Evolutionary conservation across 2,329 filamentous ascomycete genomes (phyloP), one percentile per base, ranked within the genome.

Genomic region (Claviceps maximensis): DNA sequence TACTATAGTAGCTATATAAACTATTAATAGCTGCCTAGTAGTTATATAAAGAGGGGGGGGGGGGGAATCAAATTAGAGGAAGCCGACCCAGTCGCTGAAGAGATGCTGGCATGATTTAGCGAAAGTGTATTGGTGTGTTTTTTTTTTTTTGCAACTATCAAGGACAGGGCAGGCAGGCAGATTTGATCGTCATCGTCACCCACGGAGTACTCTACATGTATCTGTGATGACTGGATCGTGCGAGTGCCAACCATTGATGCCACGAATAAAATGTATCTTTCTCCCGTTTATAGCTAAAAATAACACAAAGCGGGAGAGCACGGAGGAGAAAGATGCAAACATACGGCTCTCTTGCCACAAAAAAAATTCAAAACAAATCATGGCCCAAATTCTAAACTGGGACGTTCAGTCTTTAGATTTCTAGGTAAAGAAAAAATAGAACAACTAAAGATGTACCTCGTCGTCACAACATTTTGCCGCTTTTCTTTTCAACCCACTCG

Each of bases 201-300:
- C 29, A n/a, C 13, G n/a, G 1, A 36, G 27, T 12, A 9, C 25
- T 38, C 19, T 36, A 36, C n/a, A n/a, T n/a, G n/a, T 29, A 31
- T 17, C 25, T 23, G 19, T 27, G 19, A 46, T 51, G 45, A 27
- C 25, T 7, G 8, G 23, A 21, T 42, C 42, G 19, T 15, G 7
- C 21, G 15, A 33, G 33, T n/a, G 23, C 13, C 27, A 4, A 12
- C 19, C 41, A 33, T 42, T 19, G 1, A 45, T 41, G 19, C 41
- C 46, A 17, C 29, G 17, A 53, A 53, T 50, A 50, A 53, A 27
- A 52, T 44, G 41, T 50, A 23, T 19, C 15, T 38, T 33, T 49
- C 46, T 47, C 9, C 27, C 27, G 47, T 49, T 52, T 38, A 15
- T 45, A 45, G 15, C 49, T 41, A 45, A 45, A 25, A 51, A 33